Evolutionary conservation across 441 rosid genomes (phyloP).

Genomic region (Geranium incanum): DNA sequence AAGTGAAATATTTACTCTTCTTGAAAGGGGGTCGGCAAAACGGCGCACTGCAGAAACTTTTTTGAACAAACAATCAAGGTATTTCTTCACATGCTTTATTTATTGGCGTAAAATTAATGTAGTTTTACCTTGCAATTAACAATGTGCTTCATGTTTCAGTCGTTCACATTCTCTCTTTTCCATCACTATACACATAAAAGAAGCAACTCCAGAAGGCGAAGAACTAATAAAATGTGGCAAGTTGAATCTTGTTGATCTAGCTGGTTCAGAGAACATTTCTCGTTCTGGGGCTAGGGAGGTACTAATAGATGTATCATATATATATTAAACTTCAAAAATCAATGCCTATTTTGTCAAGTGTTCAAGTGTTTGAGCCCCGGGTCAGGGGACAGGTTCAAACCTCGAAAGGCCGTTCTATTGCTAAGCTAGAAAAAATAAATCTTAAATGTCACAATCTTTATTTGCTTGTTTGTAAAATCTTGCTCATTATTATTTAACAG

Average conservation of each 20-base stretch:
- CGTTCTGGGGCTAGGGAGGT: slow-evolving; percentile 99
- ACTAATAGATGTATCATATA: slow-evolving; percentile 8
- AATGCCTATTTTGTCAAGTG: background rate
- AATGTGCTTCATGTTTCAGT: slow-evolving; percentile 34
- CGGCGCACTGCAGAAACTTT: slow-evolving; percentile 98
- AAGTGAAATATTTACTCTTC: slow-evolving; percentile 86
- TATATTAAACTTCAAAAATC: too few relatives aligned
- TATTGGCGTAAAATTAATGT: background rate
- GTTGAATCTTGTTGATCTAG: slow-evolving; percentile 95
- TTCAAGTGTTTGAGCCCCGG: too few relatives aligned
- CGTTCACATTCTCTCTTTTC: slow-evolving; percentile 98
- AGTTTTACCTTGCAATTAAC: background rate
- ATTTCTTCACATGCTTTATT: background rate
- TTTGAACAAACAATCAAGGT: slow-evolving; percentile 73
- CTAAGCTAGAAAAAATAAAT: slow-evolving; percentile 15
- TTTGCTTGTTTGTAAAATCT: background rate
- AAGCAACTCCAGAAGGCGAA: slow-evolving; percentile 95
- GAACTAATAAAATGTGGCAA: slow-evolving; percentile 96
- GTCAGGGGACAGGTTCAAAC: too few relatives aligned
- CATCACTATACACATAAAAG: slow-evolving; percentile 92
- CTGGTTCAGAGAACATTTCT: slow-evolving; percentile 97
- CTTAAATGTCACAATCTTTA: background rate
- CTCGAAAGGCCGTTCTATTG: background rate
- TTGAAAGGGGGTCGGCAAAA: slow-evolving; percentile 95
- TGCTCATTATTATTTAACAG: slow-evolving; percentile 35